Conservation (phyloP, 1,139 yeast species). For the Ogataea hybrid region DNA sequence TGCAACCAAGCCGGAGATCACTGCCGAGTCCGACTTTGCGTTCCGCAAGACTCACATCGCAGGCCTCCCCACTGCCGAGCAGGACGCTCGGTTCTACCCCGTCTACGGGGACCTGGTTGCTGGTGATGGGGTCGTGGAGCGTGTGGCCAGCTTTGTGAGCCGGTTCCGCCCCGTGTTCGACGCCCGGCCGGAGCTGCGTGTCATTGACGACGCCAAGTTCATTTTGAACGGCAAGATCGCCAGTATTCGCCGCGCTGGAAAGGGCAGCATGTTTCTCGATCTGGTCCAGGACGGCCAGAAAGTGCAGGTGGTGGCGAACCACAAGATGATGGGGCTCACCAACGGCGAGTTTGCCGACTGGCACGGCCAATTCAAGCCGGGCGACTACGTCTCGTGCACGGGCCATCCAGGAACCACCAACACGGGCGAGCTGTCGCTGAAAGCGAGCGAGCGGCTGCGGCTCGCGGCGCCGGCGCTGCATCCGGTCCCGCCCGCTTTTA, state of each 20-base stretch:
- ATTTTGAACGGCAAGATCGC: slow-evolving; percentile 55
- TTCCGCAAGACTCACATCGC: slow-evolving; percentile 33
- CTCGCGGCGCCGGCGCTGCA: slow-evolving; percentile 69
- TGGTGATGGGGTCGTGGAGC: slow-evolving; percentile 6
- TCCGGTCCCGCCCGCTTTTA: slow-evolving; percentile 64
- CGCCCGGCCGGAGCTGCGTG: slow-evolving; percentile 24
- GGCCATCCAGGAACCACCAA: slow-evolving; percentile 78
- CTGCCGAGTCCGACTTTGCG: slow-evolving; percentile 42
- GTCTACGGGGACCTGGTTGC: slow-evolving; percentile 11
- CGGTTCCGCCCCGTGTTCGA: slow-evolving; percentile 21
- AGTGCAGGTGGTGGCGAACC: slow-evolving; percentile 62
- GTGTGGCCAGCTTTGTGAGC: slow-evolving; percentile 35
- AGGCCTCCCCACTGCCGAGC: slow-evolving; percentile 12
- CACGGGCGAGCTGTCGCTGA: slow-evolving; percentile 75
- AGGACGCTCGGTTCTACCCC: slow-evolving; percentile 29
- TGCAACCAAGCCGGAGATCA: slow-evolving; percentile 10
- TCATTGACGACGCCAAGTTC: slow-evolving; percentile 25
- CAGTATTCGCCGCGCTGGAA: slow-evolving; percentile 61
- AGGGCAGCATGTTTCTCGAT: slow-evolving; percentile 67
- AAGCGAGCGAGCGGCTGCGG: slow-evolving; percentile 46
- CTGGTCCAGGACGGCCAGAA: slow-evolving; percentile 53
- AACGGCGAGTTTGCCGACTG: slow-evolving; percentile 44
- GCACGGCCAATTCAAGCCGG: slow-evolving; percentile 55
- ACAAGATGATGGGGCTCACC: slow-evolving; percentile 42
- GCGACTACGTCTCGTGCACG: slow-evolving; percentile 63